A percentile compares a stretch with the other conserved stretches of the same genome.
phyloP scores from a whole-genome alignment of 2,329 filamentous ascomycete species.

The Gaeumannomyces tritici region DNA sequence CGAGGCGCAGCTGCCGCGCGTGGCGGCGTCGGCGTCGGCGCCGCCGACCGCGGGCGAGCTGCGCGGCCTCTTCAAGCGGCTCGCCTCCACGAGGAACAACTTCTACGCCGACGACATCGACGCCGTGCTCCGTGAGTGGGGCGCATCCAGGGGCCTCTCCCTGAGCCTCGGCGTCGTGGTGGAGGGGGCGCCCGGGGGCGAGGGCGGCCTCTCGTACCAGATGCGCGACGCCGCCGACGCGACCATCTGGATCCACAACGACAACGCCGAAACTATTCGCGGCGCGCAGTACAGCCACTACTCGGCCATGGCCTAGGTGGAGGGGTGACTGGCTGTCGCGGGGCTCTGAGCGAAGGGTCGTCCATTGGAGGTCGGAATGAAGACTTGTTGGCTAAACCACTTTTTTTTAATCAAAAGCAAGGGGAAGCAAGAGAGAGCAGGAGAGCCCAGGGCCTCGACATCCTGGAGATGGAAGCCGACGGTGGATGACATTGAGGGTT shows the following conservation, averaged over 20 bases:
- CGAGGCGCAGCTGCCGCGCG: background rate
- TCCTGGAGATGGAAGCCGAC: too few relatives aligned
- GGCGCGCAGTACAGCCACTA: background rate
- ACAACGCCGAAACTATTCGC: background rate
- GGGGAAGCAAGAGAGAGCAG: too few relatives aligned
- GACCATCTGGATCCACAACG: background rate
- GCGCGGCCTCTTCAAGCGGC: background rate
- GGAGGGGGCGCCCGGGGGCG: background rate
- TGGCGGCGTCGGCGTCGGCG: too few relatives aligned
- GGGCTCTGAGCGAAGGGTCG: too few relatives aligned
- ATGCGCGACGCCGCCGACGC: background rate
- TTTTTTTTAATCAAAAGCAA: too few relatives aligned
- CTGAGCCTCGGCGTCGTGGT: background rate
- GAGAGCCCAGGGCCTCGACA: too few relatives aligned
- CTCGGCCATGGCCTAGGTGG: background rate
- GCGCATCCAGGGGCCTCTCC: background rate
- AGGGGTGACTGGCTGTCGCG: too few relatives aligned
- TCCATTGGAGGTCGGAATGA: too few relatives aligned
- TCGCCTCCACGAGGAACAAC: background rate
- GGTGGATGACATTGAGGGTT: too few relatives aligned
- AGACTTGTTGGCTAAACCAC: too few relatives aligned
- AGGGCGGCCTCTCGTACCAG: background rate
- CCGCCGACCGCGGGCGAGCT: background rate
- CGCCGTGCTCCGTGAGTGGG: background rate
- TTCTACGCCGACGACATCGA: background rate